Conservation (phyloP, 2,329 filamentous ascomycete genomes). For the Xylariaceae sp. region DNA sequence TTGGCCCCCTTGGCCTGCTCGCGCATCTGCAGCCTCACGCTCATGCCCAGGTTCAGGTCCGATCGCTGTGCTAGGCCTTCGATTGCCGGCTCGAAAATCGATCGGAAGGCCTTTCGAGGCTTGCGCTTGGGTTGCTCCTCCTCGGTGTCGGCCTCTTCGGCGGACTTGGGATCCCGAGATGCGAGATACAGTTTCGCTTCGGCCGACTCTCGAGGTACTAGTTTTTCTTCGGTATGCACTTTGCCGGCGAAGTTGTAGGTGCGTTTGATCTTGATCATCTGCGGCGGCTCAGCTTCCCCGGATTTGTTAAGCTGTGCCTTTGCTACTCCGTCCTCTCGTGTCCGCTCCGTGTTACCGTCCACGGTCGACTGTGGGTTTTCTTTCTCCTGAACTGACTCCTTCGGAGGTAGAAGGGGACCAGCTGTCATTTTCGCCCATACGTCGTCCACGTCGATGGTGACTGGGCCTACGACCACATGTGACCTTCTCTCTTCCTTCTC, state of each 20-base stretch:
- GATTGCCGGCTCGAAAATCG: conserved; percentile 61
- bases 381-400: conserved; percentile 27
- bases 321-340: conserved; percentile 14
- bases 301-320: conserved; percentile 9
- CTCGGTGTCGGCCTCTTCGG: conserved; percentile 25
- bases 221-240: conserved; percentile 71
- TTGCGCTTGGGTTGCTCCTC: conserved; percentile 41
- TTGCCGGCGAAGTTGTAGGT: conserved; percentile 77
- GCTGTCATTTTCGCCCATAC: conserved; percentile 70
- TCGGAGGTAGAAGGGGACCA: conserved; percentile 41
- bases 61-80: conserved; percentile 49
- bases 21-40: conserved; percentile 50
- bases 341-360: conserved; percentile 4
- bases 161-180: conserved; percentile 44
- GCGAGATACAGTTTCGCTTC: conserved; percentile 67
- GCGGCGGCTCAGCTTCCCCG: conserved; percentile 31
- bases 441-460: conserved; percentile 72
- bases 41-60: conserved; percentile 62
- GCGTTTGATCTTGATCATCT: conserved; percentile 66
- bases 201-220: conserved; percentile 65
- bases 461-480: conserved; percentile 55
- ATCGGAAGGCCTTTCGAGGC: conserved; percentile 61
- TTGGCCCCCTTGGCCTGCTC: conserved; percentile 46
- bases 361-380: conserved; percentile 17
- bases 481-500: conserved; percentile 65